Conservation (phyloP, 306 rosid genomes). For the Rosa persica region DNA sequence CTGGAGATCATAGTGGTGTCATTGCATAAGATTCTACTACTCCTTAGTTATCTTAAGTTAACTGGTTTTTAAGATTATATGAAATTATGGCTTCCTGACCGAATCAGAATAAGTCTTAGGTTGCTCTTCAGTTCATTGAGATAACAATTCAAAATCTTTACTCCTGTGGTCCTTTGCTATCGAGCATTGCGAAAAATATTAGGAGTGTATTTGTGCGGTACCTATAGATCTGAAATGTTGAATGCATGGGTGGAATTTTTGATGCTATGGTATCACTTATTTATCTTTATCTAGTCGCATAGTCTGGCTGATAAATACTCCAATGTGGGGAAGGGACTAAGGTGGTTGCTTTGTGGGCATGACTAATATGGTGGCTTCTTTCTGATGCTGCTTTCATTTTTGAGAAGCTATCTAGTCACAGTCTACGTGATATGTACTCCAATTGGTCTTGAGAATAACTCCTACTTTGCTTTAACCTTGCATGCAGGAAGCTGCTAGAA, state of each 20-base stretch:
- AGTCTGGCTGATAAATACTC: not conserved
- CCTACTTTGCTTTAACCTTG: not conserved
- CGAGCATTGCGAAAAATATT: not conserved
- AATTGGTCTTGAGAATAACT: slow-evolving; percentile 13
- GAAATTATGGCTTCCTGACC: not conserved
- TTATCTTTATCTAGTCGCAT: not conserved
- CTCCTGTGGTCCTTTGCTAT: not conserved
- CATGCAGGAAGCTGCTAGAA: slow-evolving; percentile 66
- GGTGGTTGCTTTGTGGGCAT: not conserved
- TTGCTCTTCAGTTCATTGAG: not conserved
- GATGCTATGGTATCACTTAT: not conserved
- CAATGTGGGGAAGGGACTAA: not conserved
- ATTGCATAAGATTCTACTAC: not conserved
- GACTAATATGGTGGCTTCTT: slow-evolving; percentile 1
- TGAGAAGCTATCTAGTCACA: not conserved
- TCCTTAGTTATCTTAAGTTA: not conserved
- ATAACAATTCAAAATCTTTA: not conserved
- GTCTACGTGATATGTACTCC: slow-evolving; percentile 14
- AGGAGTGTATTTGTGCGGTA: not conserved
- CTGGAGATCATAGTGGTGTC: not conserved
- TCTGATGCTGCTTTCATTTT: not conserved
- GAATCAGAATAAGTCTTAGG: not conserved
- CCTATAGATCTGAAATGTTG: too few relatives aligned
- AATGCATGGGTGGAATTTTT: too few relatives aligned
- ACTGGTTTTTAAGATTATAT: not conserved